These are phyloP conservation scores for Medicago ruthenica DNA, from an alignment of 306 rosid genomes.

Conservation along the genomic window DNA sequence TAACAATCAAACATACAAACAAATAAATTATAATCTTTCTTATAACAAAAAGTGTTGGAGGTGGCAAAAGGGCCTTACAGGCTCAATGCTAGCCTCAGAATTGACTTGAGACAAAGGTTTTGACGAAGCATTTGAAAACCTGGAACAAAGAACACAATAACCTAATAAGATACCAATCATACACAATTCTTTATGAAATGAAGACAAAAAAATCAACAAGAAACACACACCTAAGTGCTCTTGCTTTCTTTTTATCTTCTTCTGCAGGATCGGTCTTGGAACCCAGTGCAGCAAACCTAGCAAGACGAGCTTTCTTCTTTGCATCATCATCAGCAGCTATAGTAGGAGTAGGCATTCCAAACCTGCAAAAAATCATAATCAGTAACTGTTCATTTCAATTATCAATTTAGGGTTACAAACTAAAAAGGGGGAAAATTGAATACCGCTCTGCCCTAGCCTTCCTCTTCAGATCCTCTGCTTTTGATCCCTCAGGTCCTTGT, in stretches of 20 bases:
- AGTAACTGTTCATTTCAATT: not conserved
- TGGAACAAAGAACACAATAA: conserved; percentile 40
- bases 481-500: conserved; percentile 57
- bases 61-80: conserved; percentile 53
- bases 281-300: conserved; percentile 68
- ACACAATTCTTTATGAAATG: not conserved
- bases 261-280: conserved; percentile 69
- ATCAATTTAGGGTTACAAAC: conserved; percentile 1
- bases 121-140: conserved; percentile 68
- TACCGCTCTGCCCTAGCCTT: conserved; percentile 95
- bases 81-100: conserved; percentile 63
- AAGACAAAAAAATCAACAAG: not conserved
- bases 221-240: conserved; percentile 80
- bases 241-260: conserved; percentile 84
- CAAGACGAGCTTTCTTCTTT: conserved; percentile 90
- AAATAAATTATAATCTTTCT: not conserved
- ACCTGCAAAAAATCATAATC: conserved; percentile 55
- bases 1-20: conserved; percentile 39
- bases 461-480: conserved; percentile 75
- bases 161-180: conserved; percentile 9
- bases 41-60: conserved; percentile 1
- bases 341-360: conserved; percentile 64
- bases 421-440: conserved; percentile 13
- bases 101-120: conserved; percentile 54
- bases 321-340: conserved; percentile 61